phyloP scores from a whole-genome alignment of 1,139 yeast species.

The Fermentozyma sake region DNA sequence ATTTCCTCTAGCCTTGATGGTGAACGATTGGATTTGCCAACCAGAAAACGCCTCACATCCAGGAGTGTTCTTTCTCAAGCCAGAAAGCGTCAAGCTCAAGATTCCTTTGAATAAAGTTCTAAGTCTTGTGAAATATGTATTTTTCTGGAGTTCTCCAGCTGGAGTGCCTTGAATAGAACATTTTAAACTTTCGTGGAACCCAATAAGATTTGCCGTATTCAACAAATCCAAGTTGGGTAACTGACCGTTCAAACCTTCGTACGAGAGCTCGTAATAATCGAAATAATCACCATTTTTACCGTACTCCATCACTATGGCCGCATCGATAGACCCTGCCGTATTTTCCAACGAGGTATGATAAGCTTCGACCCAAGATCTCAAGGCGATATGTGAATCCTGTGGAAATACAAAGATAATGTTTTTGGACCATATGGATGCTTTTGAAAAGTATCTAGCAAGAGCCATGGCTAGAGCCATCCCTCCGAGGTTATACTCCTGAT shows the following conservation, averaged over 20 bases:
- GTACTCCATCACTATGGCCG: conserved; percentile 83
- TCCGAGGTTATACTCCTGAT: conserved; percentile 64
- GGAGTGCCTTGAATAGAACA: conserved; percentile 64
- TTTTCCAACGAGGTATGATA: conserved; percentile 81
- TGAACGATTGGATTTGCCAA: conserved; percentile 91
- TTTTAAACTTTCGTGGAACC: conserved; percentile 70
- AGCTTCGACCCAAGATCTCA: conserved; percentile 90
- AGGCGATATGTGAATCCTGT: conserved; percentile 61
- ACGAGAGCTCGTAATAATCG: conserved; percentile 68
- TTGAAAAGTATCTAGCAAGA: conserved; percentile 70
- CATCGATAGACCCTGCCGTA: conserved; percentile 95
- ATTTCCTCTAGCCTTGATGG: conserved; percentile 63
- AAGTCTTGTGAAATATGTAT: conserved; percentile 53
- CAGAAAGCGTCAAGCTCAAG: conserved; percentile 64
- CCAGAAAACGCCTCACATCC: conserved; percentile 94
- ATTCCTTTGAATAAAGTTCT: conserved; percentile 62
- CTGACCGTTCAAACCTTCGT: conserved; percentile 93
- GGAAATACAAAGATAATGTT: conserved; percentile 86
- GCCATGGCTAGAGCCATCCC: conserved; percentile 74
- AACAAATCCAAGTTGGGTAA: conserved; percentile 88
- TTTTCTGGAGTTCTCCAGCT: conserved; percentile 37
- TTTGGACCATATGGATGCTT: conserved; percentile 94
- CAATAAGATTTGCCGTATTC: conserved; percentile 70
- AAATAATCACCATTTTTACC: conserved; percentile 65
- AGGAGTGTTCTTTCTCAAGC: conserved; percentile 49